Evolutionary conservation across 2,329 filamentous ascomycete genomes (phyloP).

Genomic region (Eutypella sp.): DNA sequence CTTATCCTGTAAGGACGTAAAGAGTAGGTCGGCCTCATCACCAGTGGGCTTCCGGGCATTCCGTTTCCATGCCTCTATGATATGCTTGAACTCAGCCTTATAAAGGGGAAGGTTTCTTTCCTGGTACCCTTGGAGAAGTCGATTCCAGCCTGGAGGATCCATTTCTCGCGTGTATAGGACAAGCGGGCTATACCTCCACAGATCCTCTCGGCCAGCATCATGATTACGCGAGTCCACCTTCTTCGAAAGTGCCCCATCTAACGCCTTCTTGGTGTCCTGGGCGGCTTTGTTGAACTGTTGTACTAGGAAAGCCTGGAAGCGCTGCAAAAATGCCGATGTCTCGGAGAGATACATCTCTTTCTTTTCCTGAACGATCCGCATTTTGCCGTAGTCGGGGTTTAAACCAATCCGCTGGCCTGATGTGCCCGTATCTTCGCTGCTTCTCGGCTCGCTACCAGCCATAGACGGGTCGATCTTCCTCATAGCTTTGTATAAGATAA

Average conservation of each 20-base stretch:
- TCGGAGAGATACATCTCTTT: constrained; percentile 82
- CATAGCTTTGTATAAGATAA: constrained; percentile 87
- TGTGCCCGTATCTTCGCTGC: constrained; percentile 43
- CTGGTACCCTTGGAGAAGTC: constrained; percentile 75
- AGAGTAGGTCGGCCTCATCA: constrained; percentile 80
- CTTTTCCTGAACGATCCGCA: constrained; percentile 93
- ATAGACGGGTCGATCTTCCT: constrained; percentile 85
- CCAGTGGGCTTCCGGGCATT: constrained; percentile 69
- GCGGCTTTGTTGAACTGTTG: constrained; percentile 74
- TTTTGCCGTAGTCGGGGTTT: constrained; percentile 74
- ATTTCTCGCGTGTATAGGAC: constrained; percentile 86
- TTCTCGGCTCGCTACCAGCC: constrained; percentile 45
- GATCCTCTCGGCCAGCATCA: constrained; percentile 62
- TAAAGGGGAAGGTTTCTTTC: constrained; percentile 72
- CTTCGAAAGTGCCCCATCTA: constrained; percentile 55
- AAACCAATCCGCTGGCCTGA: constrained; percentile 46
- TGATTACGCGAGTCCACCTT: constrained; percentile 70
- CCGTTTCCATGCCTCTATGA: constrained; percentile 73
- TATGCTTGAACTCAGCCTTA: constrained; percentile 74
- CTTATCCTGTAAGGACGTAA: constrained; percentile 78
- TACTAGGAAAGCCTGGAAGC: constrained; percentile 77
- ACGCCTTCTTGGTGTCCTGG: constrained; percentile 60
- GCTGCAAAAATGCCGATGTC: constrained; percentile 69
- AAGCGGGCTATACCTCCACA: constrained; percentile 86
- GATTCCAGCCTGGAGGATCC: constrained; percentile 76